Base-by-base conservation (phyloP, 1,139 yeast species). In the Eremothecium coryli region DNA sequence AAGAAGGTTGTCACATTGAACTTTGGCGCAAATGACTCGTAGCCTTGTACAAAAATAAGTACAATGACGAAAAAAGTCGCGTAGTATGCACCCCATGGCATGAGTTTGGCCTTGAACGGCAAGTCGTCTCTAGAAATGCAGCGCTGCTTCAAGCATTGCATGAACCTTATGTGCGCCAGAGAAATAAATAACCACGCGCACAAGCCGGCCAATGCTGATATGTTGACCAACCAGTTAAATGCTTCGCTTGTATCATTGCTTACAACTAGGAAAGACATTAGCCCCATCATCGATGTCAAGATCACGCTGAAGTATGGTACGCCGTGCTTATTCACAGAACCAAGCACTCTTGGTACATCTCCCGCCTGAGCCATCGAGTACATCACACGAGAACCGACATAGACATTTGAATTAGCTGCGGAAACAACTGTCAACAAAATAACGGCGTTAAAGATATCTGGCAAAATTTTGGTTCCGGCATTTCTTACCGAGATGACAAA, bases 181-280 rank as follows among this genome's bases (percentile, higher is more conserved):
- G 76, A 66, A 42, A 79, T 78, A 61, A 76, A 73, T 35, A 76
- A 71, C 86, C 86, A 79, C 4, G 82, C 72, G 37, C 80, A 74
- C 45, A 80, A 64, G 35, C 88, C 88, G 17, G 86, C 77, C 32
- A 80, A 74, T 7, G 88, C 81, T 18, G 86, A 73, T 44, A 88
- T 77, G 60, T 84, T 84, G 44, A 85, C 72, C 47, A 86, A 71
- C 86, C 94, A 86, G 51, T 69, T 63, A 65, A 85, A 86, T n/a
- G 85, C 95, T 8, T 70, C 65, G 34, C 66, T 65, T 29, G 93
- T 90, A 34, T 62, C 60, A 31, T 64, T 57, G 22, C 80, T 70
- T 44, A 73, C 66, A 26, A 78, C 82, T 65, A 86, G 67, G 58
- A 76, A 78, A 2, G 88, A 84, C 42, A 72, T 65, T 31, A 73